A percentile compares a stretch with the other conserved stretches of the same genome.
Conservation (phyloP, 345 rosid species). For the Pugionium cornutum region DNA sequence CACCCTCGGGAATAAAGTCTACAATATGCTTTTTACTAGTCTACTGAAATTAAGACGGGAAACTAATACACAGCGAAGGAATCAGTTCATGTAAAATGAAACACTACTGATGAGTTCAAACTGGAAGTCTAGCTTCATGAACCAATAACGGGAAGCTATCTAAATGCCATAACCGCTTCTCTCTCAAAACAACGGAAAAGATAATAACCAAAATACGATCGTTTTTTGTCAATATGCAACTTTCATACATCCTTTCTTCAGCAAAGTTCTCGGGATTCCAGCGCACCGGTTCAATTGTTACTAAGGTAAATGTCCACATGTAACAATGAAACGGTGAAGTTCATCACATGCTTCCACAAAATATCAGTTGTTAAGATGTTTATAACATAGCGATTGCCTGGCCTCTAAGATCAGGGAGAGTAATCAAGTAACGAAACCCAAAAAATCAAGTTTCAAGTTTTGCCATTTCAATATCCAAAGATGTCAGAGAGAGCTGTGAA, state of each 20-base stretch:
- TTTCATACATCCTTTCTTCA: not conserved
- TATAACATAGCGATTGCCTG: not conserved
- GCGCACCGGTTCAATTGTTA: not conserved
- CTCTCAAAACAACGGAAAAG: not conserved
- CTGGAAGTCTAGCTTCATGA: not conserved
- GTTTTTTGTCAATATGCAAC: not conserved
- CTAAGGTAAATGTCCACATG: not conserved
- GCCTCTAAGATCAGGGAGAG: not conserved
- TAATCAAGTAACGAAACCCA: not conserved
- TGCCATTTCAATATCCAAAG: not conserved
- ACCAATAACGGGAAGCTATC: not conserved
- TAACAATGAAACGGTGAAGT: conserved; percentile 18
- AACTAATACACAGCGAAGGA: no score
- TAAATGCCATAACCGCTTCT: conserved; percentile 2
- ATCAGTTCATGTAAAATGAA: no score
- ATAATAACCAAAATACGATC: not conserved
- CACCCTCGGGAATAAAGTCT: conserved; percentile 8
- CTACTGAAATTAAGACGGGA: not conserved
- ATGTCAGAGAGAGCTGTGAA: conserved; percentile 6
- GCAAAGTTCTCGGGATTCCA: not conserved
- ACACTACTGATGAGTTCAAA: no score
- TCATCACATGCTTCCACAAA: conserved; percentile 6
- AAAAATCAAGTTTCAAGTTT: conserved; percentile 1
- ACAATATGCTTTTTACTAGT: not conserved
- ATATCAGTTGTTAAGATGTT: not conserved